Base-by-base conservation (phyloP, 164 flowering plant genomes). In the Warburgia ugandensis region DNA sequence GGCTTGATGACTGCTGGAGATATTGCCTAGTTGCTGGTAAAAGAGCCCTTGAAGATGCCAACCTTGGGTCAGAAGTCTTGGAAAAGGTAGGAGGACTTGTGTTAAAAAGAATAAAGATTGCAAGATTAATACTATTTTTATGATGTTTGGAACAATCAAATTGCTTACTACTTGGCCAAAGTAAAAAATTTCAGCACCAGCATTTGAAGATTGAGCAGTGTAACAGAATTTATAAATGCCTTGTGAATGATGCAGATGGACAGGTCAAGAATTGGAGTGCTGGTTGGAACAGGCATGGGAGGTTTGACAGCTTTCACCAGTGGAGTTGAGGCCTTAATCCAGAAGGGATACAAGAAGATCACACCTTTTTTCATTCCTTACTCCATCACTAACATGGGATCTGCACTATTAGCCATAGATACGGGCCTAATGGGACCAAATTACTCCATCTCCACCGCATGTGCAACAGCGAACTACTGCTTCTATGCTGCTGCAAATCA, bases 401-500 rank as follows among this genome's bases (percentile, higher is more conserved):
- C 92, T 6, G 92, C 87, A 13, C 62, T 83, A 52, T 48, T 83
- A 50, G 92, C 92, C 19, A 83, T 80, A 25, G 91, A 80, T 45
- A 75, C 74, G 1, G 86, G 91, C 17, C 55, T 80, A 19, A 83
- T 83, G 86, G 86, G 91, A 2, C 86, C 91, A 4, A 83, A 76
- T 47, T 83, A 80, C 55, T 80, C 84, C 28, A 83, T 83, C 48
- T 80, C 91, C 9, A 78, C 91, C 10, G 84, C 91, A 48, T 83
- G 91, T 60, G 86, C 91, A 2, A 80, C 92, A 31, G 83, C 83
- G 56, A 83, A 83, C 54, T 78, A 77, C 64, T 80, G 84, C 71
- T 78, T 83, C 45, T 70, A 59, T 60, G 64, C 83, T 48, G 92
- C 92, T 28, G 92, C 92, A 45, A 80, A 78, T 56, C 92, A 80